A percentile compares a stretch with the other conserved stretches of the same genome.
phyloP scores from a whole-genome alignment of 164 flowering plant species.

The Annona squamosa region DNA sequence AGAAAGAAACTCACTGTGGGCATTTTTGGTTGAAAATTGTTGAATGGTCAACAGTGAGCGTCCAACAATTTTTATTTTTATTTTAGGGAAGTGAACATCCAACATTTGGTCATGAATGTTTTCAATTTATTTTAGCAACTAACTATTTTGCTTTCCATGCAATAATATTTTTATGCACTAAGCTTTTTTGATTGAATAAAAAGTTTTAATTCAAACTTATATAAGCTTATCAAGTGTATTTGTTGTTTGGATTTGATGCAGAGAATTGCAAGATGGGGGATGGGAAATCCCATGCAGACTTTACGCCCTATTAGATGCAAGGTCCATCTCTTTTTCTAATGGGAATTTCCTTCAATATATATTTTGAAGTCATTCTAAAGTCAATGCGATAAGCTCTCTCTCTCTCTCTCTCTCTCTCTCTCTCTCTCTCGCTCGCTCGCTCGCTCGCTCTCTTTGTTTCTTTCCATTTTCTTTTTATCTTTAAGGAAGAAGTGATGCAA shows the following conservation, averaged over 20 bases:
- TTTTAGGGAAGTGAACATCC: no score
- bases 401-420: no score
- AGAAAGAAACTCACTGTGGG: no score
- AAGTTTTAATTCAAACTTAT: background rate
- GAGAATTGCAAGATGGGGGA: conserved; percentile 42
- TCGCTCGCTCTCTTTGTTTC: background rate
- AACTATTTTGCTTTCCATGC: background rate
- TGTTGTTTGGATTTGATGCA: conserved; percentile 20
- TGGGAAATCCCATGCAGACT: conserved; percentile 18
- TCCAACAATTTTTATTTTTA: no score
- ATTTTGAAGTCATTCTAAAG: background rate
- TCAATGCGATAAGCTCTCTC: background rate
- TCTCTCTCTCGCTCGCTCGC: no score
- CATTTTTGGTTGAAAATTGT: no score
- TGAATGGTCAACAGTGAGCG: no score
- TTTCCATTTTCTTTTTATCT: background rate
- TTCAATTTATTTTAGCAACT: background rate
- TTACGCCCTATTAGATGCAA: conserved; percentile 32
- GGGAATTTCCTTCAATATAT: background rate
- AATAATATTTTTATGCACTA: background rate
- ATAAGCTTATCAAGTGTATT: background rate
- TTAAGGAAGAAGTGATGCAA: background rate
- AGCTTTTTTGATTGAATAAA: background rate
- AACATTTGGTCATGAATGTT: no score
- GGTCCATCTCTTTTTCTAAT: conserved; percentile 27